Evolutionary conservation across 2,329 filamentous ascomycete species (phyloP).

Genomic region (Fusarium duplospermum): DNA sequence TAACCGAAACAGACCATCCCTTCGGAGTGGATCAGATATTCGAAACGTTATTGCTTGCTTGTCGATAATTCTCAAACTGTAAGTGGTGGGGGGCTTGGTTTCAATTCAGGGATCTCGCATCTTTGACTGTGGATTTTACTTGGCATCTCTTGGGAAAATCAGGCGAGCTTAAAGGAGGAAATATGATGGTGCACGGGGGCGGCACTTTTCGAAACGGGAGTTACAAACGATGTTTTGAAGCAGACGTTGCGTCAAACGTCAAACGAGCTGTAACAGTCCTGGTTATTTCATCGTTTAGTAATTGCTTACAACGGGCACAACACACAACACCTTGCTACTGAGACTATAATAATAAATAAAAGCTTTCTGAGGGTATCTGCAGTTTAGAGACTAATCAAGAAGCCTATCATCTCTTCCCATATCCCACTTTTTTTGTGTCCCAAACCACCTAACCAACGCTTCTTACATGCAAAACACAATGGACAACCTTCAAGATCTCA

Average conservation of each 20-base stretch:
- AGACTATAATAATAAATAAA: not conserved
- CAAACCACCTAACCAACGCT: not conserved
- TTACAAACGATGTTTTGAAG: not conserved
- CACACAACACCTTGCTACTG: no score
- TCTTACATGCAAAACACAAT: not conserved
- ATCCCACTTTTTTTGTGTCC: no score
- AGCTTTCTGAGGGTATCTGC: not conserved
- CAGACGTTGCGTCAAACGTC: not conserved
- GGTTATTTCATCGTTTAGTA: not conserved
- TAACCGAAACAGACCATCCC: not conserved
- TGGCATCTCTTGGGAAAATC: not conserved
- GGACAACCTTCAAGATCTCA: constrained; percentile 28
- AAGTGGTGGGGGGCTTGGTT: not conserved
- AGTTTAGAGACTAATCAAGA: not conserved
- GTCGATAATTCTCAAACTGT: not conserved
- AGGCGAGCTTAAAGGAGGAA: not conserved
- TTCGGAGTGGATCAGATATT: not conserved
- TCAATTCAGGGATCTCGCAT: not conserved
- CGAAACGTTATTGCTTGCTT: not conserved
- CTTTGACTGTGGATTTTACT: not conserved
- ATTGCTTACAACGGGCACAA: not conserved
- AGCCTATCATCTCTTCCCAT: not conserved
- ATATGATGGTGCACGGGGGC: not conserved
- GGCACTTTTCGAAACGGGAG: not conserved
- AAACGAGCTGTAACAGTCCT: not conserved